Percentiles rank a stretch among this genome's conserved stretches.
Evolutionary conservation across 2,329 filamentous ascomycete genomes (phyloP).

Genomic region (Botrytis tulipae): DNA sequence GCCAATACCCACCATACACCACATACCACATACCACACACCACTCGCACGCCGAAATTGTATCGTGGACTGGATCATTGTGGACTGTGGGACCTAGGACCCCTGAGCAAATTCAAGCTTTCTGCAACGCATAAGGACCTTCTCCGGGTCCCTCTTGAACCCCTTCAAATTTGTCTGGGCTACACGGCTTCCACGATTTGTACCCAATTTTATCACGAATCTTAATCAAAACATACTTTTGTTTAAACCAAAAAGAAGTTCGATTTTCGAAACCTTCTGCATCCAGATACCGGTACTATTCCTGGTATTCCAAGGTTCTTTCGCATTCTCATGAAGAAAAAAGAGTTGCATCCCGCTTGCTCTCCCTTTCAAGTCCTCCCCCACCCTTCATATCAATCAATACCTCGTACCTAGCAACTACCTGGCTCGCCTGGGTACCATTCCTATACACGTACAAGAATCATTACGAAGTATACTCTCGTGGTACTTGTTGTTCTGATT

Average conservation of each 20-base stretch:
- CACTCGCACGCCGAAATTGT: not conserved
- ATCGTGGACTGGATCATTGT: not conserved
- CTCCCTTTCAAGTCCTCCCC: not conserved
- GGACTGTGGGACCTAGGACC: not conserved
- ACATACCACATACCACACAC: not conserved
- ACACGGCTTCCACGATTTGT: not conserved
- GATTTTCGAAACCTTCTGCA: not conserved
- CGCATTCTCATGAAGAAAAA: not conserved
- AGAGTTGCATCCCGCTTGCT: not conserved
- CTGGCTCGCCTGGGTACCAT: no score
- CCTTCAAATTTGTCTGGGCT: not conserved
- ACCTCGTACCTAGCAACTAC: not conserved
- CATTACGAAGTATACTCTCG: no score
- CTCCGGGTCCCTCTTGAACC: not conserved
- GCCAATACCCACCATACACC: not conserved
- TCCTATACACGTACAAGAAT: no score
- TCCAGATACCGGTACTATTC: not conserved
- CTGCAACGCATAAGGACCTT: constrained; percentile 7
- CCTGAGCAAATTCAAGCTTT: constrained; percentile 19
- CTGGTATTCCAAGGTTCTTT: not conserved
- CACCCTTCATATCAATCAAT: not conserved
- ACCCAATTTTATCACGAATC: not conserved
- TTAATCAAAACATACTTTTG: not conserved
- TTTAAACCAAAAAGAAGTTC: not conserved
- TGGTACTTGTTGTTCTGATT: not conserved